Base-by-base conservation (phyloP, 139 green algal species). In the Eudorina sp. region DNA sequence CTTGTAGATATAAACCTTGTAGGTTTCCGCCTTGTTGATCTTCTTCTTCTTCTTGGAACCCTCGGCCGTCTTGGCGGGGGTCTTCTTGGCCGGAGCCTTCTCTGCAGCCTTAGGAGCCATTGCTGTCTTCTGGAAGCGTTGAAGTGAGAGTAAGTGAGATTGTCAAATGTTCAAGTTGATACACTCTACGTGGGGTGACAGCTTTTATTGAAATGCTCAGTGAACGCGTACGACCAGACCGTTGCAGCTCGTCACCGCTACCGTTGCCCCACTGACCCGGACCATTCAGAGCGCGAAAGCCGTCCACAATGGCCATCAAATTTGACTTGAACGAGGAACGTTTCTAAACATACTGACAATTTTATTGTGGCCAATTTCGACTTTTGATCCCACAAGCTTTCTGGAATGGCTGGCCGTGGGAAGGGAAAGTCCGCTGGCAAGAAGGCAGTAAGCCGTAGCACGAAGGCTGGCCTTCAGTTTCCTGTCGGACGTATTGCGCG, bases 1-100 rank as follows among this genome's bases (percentile, higher is more conserved):
- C 95, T 99, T 99, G 96, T 99, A 99, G 93, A 99, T 99, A 95
- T 99, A 99, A 76, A 99, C 98, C 96, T 99, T 99, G 97, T 98
- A 99, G 84, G 96, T 98, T 93, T 99, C 96, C 91, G 83, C 81
- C 81, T 87, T 87, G 46, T 51, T 68, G 7, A 87, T 36, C 81
- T 87, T 87, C 81, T 87, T 87, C 81, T 87, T 87, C 64, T 79
- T 87, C 81, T 87, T 87, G 14, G 62, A 29, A 64, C 81, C 16
- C 81, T 87, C 81, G 5, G 81, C 81, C 13, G 81, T 87, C 81
- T 87, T 87, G 31, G 81, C 81, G 66, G 81, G 81, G 31, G 81
- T 87, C 81, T 87, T 87, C 60, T 87, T 87, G 64, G 81, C 81
- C 25, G 81, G 81, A 87, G 81, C 81, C 81, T 87, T 87, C 81